Conservation (phyloP, 805 yeast genomes). For the Yarrowia sp. region DNA sequence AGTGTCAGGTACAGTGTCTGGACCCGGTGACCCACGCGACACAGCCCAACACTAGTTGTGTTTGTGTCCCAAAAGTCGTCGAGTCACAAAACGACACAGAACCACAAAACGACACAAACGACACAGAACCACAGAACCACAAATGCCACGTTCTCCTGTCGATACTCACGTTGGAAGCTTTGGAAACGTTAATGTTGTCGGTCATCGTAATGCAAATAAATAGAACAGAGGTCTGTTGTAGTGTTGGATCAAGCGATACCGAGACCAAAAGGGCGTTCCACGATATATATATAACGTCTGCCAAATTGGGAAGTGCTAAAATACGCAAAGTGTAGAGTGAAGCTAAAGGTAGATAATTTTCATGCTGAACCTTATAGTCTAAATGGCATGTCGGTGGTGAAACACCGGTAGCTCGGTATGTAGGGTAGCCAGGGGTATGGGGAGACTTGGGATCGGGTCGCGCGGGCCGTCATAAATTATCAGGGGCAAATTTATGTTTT, state of each 20-base stretch:
- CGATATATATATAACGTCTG: conserved; percentile 23
- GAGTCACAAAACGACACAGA: too few species aligned
- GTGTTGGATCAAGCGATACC: conserved; percentile 24
- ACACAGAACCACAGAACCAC: too few species aligned
- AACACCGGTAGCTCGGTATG: not conserved
- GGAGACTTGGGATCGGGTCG: not conserved
- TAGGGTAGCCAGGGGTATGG: not conserved
- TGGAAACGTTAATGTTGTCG: conserved; percentile 25
- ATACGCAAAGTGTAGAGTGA: conserved; percentile 11
- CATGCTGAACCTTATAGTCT: too few species aligned
- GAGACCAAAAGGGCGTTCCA: not conserved
- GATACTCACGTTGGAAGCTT: conserved; percentile 24
- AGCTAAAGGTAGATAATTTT: not conserved
- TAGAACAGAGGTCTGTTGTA: conserved; percentile 20
- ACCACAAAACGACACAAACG: too few species aligned
- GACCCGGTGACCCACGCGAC: too few species aligned
- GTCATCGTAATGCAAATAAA: conserved; percentile 25
- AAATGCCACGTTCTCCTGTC: not conserved
- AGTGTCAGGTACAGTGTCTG: not conserved
- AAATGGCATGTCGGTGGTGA: too few species aligned
- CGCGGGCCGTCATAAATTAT: not conserved
- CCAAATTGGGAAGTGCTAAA: conserved; percentile 12
- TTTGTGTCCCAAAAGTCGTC: not conserved
- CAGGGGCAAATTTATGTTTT: not conserved
- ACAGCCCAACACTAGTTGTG: not conserved